phyloP scores from a whole-genome alignment of 2,329 filamentous ascomycete species.

The Thielaviopsis populi region DNA sequence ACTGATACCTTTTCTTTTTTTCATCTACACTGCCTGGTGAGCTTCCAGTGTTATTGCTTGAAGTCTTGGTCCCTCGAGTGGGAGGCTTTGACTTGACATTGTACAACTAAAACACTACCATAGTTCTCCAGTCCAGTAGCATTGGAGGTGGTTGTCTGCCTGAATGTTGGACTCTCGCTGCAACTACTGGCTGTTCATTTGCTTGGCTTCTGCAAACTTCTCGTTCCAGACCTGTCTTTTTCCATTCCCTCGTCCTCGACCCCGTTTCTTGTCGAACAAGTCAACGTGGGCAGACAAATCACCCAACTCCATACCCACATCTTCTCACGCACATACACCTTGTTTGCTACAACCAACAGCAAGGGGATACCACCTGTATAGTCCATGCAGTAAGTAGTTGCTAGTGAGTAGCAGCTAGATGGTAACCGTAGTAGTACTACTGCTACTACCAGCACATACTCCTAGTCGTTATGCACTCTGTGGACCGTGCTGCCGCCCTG shows the following conservation, averaged over 20 bases:
- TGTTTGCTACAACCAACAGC: not conserved
- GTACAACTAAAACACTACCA: not conserved
- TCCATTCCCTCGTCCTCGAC: not conserved
- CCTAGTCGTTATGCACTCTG: not conserved
- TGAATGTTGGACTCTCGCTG: not conserved
- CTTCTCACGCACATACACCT: not conserved
- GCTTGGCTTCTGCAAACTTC: constrained; percentile 2
- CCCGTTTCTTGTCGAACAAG: constrained; percentile 5
- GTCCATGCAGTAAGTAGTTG: not conserved
- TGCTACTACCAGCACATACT: not conserved
- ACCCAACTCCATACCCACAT: not conserved
- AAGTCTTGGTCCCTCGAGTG: not conserved
- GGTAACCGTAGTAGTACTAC: not conserved
- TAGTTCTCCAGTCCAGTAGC: not conserved
- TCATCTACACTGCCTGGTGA: not conserved
- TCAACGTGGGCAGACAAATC: not conserved
- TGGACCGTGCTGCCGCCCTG: constrained; percentile 1
- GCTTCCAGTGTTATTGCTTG: not conserved
- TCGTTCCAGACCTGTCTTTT: not conserved
- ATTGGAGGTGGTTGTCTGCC: not conserved
- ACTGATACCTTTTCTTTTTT: not conserved
- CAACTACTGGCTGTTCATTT: not conserved
- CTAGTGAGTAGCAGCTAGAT: not conserved
- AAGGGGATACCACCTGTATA: not conserved
- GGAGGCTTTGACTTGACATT: not conserved